Percentiles rank a stretch among this genome's conserved stretches.
These are phyloP conservation scores for Hyaloscypha hepaticicola DNA, from an alignment of 495 filamentous ascomycete species.

Conservation along the genomic window DNA sequence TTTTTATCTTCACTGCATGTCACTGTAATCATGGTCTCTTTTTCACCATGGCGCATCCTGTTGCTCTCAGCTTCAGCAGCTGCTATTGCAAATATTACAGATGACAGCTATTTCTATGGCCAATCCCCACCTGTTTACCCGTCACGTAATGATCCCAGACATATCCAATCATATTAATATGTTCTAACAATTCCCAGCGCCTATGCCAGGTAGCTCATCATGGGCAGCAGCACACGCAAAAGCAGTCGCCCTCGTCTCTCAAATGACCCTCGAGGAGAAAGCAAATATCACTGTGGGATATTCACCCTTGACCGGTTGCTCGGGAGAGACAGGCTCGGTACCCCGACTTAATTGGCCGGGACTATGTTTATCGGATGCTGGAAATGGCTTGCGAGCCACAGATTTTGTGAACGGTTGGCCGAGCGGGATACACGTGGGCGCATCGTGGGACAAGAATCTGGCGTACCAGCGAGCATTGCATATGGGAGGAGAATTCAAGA, in stretches of 20 bases:
- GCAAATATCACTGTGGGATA: conserved; percentile 70
- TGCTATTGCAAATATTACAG: conserved; percentile 33
- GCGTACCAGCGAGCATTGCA: conserved; percentile 46
- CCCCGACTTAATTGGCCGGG: conserved; percentile 58
- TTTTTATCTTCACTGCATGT: not conserved
- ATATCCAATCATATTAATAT: not conserved
- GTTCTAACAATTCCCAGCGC: conserved; percentile 10
- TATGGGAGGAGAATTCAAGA: conserved; percentile 58
- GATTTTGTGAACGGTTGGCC: conserved; percentile 56
- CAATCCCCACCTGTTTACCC: conserved; percentile 56
- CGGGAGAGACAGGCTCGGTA: conserved; percentile 34
- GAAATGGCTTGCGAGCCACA: conserved; percentile 56
- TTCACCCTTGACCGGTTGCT: conserved; percentile 23
- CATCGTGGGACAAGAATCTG: conserved; percentile 53
- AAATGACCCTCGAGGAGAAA: conserved; percentile 62
- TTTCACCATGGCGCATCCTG: not conserved
- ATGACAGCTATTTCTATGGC: conserved; percentile 54
- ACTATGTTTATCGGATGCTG: conserved; percentile 61
- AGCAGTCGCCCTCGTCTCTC: conserved; percentile 50
- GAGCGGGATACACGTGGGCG: conserved; percentile 41
- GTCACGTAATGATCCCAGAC: conserved; percentile 39
- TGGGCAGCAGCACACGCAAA: conserved; percentile 52
- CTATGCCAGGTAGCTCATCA: conserved; percentile 26
- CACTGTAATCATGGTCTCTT: not conserved
- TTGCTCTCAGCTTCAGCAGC: not conserved